Evolutionary conservation across 495 filamentous ascomycete species (phyloP), one percentile per base, ranked within the genome.

Genomic region (Lophiostoma macrostomum): DNA sequence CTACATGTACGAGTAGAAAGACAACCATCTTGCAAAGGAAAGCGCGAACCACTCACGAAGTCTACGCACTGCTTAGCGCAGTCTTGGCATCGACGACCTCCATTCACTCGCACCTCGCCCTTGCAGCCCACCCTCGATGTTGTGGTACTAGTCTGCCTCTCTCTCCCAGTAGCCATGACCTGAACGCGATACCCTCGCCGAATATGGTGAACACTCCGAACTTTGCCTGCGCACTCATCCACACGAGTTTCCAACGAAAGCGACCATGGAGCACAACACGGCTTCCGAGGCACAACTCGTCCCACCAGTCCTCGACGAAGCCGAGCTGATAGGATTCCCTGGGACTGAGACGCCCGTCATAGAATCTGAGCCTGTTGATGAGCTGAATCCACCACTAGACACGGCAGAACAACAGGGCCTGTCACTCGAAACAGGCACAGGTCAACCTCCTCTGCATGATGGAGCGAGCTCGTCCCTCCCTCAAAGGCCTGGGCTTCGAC

Each of bases 401-500:
- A 65, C 62, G 8, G 59, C 53, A 28, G 62, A 65, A 39, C 51
- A 53, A 39, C 52, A 58, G 42, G 45, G 56, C 22, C 53, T 64
- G 24, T 22, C 53, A 8, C 40, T 61, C 36, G 60, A 63, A 19
- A 39, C 54, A 0, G 27, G 40, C 28, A 37, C 14, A 24, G 23
- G 34, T 14, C 16, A 28, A 7, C 48, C 44, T n/a, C 18, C 46
- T 24, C 25, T 37, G 40, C 37, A 44, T 11, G 37, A 44, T 22
- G 53, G 44, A 40, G 22, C 42, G 19, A 16, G 19, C n/a, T 30
- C 38, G 31, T 43, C 60, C n/a, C 23, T 64, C 7, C 53, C 61
- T 34, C 45, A 51, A 28, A 75, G 81, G 35, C 82, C 81, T n/a
- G 73, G 73, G 25, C 64, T 84, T 16, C 72, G 71, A 50, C 75